phyloP scores from a whole-genome alignment of 768 basidiomycete species.

The Lactarius tabidus region DNA sequence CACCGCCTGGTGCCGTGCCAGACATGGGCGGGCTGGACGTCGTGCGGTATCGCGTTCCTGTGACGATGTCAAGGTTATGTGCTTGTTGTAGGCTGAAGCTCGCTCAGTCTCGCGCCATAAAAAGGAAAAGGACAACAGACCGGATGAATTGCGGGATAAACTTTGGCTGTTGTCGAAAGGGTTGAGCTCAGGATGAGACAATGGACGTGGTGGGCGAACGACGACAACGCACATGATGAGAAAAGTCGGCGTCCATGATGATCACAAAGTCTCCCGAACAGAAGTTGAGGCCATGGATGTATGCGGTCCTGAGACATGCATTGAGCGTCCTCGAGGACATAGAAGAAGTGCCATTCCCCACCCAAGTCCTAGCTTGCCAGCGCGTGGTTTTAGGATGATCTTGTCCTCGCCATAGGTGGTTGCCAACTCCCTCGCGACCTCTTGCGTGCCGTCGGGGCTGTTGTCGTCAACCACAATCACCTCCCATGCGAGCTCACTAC shows the following conservation, averaged over 20 bases:
- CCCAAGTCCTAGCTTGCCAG: slow-evolving; percentile 91
- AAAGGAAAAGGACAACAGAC: slow-evolving; percentile 35
- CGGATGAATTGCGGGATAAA: slow-evolving; percentile 92
- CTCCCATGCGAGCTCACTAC: slow-evolving; percentile 76
- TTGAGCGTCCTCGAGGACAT: not conserved
- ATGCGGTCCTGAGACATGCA: slow-evolving; percentile 62
- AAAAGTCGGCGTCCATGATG: slow-evolving; percentile 97
- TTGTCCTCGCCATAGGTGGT: slow-evolving; percentile 78
- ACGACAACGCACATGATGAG: slow-evolving; percentile 69
- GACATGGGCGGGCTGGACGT: slow-evolving; percentile 52
- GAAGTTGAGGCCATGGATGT: slow-evolving; percentile 87
- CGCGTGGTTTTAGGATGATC: slow-evolving; percentile 81
- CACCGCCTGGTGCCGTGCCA: slow-evolving; percentile 72
- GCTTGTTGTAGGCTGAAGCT: slow-evolving; percentile 65
- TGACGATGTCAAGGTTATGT: slow-evolving; percentile 90
- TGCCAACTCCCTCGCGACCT: slow-evolving; percentile 78
- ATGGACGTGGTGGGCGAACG: not conserved
- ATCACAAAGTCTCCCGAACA: slow-evolving; percentile 90
- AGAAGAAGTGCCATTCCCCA: slow-evolving; percentile 29
- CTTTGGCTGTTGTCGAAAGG: slow-evolving; percentile 62
- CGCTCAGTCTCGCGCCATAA: slow-evolving; percentile 1
- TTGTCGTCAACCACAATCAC: slow-evolving; percentile 90
- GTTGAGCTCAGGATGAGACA: not conserved
- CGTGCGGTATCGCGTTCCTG: slow-evolving; percentile 82
- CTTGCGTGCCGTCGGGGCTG: slow-evolving; percentile 90